These are phyloP conservation scores for Candida tibetensis DNA, from an alignment of 805 yeast genomes.

Conservation along the genomic window DNA sequence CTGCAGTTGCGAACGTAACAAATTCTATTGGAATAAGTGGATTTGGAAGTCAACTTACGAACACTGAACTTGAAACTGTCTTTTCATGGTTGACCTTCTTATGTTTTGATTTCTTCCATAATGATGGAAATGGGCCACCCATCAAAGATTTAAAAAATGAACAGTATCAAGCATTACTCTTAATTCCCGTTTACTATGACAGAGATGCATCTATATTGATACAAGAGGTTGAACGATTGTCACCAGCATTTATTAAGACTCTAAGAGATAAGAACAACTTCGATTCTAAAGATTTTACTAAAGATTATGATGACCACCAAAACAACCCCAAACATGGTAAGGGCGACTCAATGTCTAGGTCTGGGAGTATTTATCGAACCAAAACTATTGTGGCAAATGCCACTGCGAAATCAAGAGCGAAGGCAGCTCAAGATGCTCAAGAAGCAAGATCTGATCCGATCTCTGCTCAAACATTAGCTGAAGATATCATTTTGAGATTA, in stretches of 20 bases:
- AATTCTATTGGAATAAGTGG: constrained; percentile 43
- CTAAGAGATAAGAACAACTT: constrained; percentile 49
- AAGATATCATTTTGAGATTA: constrained; percentile 71
- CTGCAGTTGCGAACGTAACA: constrained; percentile 51
- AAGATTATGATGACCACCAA: constrained; percentile 1
- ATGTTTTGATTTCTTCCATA: constrained; percentile 73
- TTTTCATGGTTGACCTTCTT: constrained; percentile 66
- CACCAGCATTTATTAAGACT: constrained; percentile 51
- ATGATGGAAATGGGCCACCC: constrained; percentile 79
- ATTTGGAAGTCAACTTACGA: constrained; percentile 54
- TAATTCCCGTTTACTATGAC: constrained; percentile 67
- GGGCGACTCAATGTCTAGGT: constrained; percentile 21
- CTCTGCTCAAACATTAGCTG: constrained; percentile 44
- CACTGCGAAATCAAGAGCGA: constrained; percentile 52
- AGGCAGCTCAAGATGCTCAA: constrained; percentile 23
- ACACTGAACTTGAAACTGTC: constrained; percentile 62
- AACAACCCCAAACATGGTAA: constrained; percentile 1
- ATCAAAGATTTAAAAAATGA: constrained; percentile 58
- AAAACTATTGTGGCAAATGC: constrained; percentile 74
- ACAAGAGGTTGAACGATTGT: constrained; percentile 56
- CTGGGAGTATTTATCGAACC: constrained; percentile 54
- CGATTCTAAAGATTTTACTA: constrained; percentile 18
- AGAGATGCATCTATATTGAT: constrained; percentile 44
- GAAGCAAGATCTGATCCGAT: constrained; percentile 37
- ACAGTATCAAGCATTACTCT: constrained; percentile 60